Percentiles rank a stretch among this genome's conserved stretches.
Conservation (phyloP, 2,329 filamentous ascomycete species). For the Macrophomina phaseolina region DNA sequence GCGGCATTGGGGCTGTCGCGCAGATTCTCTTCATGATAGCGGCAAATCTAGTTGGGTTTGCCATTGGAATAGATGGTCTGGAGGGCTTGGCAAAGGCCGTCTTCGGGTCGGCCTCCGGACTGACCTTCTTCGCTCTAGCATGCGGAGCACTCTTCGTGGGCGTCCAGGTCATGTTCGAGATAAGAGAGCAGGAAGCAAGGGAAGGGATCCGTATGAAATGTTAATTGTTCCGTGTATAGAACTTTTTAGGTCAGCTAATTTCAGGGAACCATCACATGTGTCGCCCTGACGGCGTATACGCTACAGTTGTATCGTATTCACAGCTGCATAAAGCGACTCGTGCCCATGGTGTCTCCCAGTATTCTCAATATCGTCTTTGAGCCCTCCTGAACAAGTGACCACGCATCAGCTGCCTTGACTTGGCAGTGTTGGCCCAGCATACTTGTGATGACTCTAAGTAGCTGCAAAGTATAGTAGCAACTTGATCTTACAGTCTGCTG, state of each 20-base stretch:
- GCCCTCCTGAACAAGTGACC: too few species aligned
- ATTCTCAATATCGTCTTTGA: too few species aligned
- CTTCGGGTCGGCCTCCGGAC: slow-evolving; percentile 74
- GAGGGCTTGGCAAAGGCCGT: slow-evolving; percentile 77
- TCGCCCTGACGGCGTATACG: too few species aligned
- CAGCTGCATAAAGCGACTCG: too few species aligned
- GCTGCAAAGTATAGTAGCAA: too few species aligned
- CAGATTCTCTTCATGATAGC: slow-evolving; percentile 96
- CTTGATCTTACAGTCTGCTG: too few species aligned
- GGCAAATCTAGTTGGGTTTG: slow-evolving; percentile 94
- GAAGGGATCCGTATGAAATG: slow-evolving; percentile 85
- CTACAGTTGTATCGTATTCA: too few species aligned
- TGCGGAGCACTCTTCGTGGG: slow-evolving; percentile 81
- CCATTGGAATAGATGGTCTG: slow-evolving; percentile 86
- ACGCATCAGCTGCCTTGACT: too few species aligned
- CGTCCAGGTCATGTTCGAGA: slow-evolving; percentile 95
- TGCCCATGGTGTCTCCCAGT: too few species aligned
- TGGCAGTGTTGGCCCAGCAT: too few species aligned
- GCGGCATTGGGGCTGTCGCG: slow-evolving; percentile 77
- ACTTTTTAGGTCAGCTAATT: too few species aligned
- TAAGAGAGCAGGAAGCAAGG: slow-evolving; percentile 82
- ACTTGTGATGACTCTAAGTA: too few species aligned
- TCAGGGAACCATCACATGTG: background rate
- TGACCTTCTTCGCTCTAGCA: slow-evolving; percentile 73
- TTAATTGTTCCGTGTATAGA: slow-evolving; percentile 44